phyloP scores from a whole-genome alignment of 306 rosid genomes.

The Canavalia gladiata region DNA sequence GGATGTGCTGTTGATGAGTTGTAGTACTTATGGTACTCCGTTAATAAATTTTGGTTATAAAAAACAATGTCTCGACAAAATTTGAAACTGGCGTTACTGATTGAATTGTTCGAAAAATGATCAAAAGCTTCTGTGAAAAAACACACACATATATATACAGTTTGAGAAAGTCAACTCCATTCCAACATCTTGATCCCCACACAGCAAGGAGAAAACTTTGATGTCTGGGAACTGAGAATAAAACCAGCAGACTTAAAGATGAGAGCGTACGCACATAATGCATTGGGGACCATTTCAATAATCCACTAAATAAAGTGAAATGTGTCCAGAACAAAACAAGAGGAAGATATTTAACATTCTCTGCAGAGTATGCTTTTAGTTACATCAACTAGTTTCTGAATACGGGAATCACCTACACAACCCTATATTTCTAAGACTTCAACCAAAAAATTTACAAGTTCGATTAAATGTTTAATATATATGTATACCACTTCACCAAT shows the following conservation, averaged over 20 bases:
- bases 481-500: too few relatives aligned
- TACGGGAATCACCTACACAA: neutral
- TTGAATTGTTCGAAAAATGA: too few relatives aligned
- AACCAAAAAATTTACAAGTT: neutral
- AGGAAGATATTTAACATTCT: constrained; percentile 18
- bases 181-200: neutral
- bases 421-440: neutral
- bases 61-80: too few relatives aligned
- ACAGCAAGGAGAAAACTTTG: neutral
- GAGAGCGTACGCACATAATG: neutral
- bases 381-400: neutral
- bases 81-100: too few relatives aligned
- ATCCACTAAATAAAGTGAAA: neutral
- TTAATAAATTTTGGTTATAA: too few relatives aligned
- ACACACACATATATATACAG: too few relatives aligned
- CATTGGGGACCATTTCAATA: constrained; percentile 1
- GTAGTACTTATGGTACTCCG: too few relatives aligned
- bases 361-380: neutral
- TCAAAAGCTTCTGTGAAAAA: too few relatives aligned
- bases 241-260: neutral
- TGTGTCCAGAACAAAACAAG: constrained; percentile 15
- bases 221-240: neutral
- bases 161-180: too few relatives aligned
- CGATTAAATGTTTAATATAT: too few relatives aligned
- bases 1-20: too few relatives aligned